Evolutionary conservation across 108 stramenopile species (phyloP).

Genomic region (Cyclotella kingstonii): DNA sequence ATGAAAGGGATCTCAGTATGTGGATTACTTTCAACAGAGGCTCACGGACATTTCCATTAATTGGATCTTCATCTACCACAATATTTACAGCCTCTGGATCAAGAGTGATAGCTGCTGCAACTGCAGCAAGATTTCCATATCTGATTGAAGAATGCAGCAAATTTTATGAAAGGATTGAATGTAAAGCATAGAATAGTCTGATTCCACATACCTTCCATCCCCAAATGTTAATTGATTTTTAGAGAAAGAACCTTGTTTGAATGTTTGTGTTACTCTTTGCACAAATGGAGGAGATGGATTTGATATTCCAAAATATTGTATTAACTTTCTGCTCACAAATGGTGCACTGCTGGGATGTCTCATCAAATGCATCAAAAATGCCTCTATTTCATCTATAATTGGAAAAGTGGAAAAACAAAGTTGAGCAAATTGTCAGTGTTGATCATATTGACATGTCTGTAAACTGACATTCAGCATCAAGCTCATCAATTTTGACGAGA

Average conservation of each 20-base stretch:
- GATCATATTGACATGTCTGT: constrained; percentile 13
- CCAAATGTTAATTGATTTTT: constrained; percentile 32
- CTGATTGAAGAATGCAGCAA: constrained; percentile 41
- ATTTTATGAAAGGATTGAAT: background rate
- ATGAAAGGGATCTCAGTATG: constrained; percentile 45
- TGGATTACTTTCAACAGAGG: constrained; percentile 52
- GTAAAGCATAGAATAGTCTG: constrained; percentile 36
- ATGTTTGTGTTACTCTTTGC: constrained; percentile 30
- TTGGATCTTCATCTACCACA: constrained; percentile 52
- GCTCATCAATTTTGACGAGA: background rate
- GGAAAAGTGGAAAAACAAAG: too few relatives aligned
- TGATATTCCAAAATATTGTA: constrained; percentile 37
- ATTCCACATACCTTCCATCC: constrained; percentile 44
- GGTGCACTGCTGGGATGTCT: constrained; percentile 55
- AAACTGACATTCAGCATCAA: constrained; percentile 31
- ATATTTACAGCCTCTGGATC: constrained; percentile 47
- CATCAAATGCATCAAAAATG: constrained; percentile 30
- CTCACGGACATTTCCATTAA: constrained; percentile 47
- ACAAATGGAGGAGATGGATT: constrained; percentile 51
- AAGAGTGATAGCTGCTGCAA: constrained; percentile 45
- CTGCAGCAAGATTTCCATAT: constrained; percentile 51
- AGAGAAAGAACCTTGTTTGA: constrained; percentile 18
- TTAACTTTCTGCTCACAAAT: constrained; percentile 44
- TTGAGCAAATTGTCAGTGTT: background rate
- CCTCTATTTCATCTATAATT: constrained; percentile 6